phyloP scores from a whole-genome alignment of 495 filamentous ascomycete genomes.

The Venustampulla echinocandica region DNA sequence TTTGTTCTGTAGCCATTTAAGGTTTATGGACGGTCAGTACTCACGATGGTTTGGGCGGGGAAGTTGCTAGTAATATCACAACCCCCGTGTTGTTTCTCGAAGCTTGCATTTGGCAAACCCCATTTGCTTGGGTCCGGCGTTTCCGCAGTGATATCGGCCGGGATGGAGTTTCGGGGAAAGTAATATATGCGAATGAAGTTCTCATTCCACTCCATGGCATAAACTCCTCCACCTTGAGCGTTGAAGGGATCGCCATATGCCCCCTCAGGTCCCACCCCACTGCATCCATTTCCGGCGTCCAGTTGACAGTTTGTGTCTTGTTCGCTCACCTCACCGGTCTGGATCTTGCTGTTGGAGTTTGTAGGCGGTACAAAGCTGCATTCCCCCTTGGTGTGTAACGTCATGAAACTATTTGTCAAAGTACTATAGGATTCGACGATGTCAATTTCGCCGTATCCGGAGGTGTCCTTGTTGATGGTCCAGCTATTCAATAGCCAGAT shows the following conservation, averaged over 20 bases:
- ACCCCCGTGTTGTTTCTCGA: slow-evolving; percentile 35
- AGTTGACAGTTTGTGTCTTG: slow-evolving; percentile 45
- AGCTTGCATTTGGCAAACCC: slow-evolving; percentile 58
- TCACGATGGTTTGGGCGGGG: slow-evolving; percentile 57
- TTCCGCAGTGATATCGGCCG: slow-evolving; percentile 45
- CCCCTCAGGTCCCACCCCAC: slow-evolving; percentile 30
- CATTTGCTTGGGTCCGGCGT: slow-evolving; percentile 39
- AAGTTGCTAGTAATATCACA: slow-evolving; percentile 63
- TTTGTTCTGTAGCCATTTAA: not conserved
- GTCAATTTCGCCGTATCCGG: slow-evolving; percentile 68
- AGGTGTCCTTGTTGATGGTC: slow-evolving; percentile 4
- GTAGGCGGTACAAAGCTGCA: slow-evolving; percentile 44
- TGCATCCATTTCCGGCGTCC: slow-evolving; percentile 42
- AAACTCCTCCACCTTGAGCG: slow-evolving; percentile 61
- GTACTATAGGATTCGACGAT: slow-evolving; percentile 76
- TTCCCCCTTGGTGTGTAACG: slow-evolving; percentile 59
- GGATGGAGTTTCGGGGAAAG: slow-evolving; percentile 26
- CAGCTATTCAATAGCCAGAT: not conserved
- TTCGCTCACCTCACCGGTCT: slow-evolving; percentile 33
- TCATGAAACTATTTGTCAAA: slow-evolving; percentile 55
- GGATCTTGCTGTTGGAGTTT: slow-evolving; percentile 22
- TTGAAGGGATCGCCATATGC: slow-evolving; percentile 71
- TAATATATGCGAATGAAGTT: slow-evolving; percentile 50
- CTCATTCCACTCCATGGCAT: slow-evolving; percentile 66
- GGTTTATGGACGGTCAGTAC: not conserved